A percentile compares a stretch with the other conserved stretches of the same genome.
These are phyloP conservation scores for Globisporangium rhizosaccharum DNA, from an alignment of 352 stramenopile species.

Conservation along the genomic window DNA sequence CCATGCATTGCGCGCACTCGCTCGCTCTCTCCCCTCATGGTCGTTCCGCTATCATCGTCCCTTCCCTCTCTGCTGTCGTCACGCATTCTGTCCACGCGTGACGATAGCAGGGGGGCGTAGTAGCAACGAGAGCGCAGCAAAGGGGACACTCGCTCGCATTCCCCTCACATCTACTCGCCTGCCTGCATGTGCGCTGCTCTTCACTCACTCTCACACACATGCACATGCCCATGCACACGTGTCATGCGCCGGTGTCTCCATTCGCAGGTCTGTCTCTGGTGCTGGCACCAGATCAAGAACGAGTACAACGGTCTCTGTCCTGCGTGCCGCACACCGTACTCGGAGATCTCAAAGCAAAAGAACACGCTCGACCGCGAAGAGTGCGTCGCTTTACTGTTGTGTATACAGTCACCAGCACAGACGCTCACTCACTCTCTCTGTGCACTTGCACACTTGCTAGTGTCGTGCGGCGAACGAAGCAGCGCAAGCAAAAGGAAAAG, in stretches of 20 bases:
- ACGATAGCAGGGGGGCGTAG: too few species aligned
- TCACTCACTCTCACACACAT: neutral
- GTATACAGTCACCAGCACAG: too few species aligned
- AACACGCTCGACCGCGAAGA: constrained; percentile 94
- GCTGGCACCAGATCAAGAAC: constrained; percentile 99
- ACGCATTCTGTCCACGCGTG: neutral
- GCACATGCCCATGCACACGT: too few species aligned
- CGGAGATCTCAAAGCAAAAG: constrained; percentile 88
- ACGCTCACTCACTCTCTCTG: constrained; percentile 1
- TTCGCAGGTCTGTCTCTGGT: constrained; percentile 97
- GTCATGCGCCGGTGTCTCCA: too few species aligned
- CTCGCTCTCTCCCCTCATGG: neutral
- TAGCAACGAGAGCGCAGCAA: too few species aligned
- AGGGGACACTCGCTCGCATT: neutral
- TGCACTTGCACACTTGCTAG: constrained; percentile 16
- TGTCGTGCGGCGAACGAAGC: constrained; percentile 70
- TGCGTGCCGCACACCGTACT: constrained; percentile 96
- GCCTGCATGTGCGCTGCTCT: neutral
- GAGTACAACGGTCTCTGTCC: constrained; percentile 97
- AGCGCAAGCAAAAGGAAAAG: constrained; percentile 85
- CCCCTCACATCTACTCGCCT: neutral
- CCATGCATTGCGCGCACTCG: neutral
- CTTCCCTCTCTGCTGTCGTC: neutral
- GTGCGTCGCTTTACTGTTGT: constrained; percentile 26
- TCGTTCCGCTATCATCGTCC: neutral